Evolutionary conservation across 768 basidiomycete species (phyloP), one percentile per base, ranked within the genome.

Genomic region (Suillus fuscotomentosus): DNA sequence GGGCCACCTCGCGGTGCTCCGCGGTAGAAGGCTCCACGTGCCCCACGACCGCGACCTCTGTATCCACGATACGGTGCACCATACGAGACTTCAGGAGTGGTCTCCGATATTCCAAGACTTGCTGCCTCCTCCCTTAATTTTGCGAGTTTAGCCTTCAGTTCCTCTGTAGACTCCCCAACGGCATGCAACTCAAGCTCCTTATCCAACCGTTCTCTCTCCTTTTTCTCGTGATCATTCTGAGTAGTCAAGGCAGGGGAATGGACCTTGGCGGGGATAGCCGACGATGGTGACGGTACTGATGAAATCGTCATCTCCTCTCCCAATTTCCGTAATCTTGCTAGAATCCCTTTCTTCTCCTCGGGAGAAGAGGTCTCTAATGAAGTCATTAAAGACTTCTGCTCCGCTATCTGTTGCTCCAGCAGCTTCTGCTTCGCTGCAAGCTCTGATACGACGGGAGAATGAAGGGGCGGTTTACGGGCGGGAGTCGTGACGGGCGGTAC

Each of bases 361-460:
- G 82, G 71, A 11, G 87, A 82, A 9, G 89, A 87, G 5, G 84
- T 84, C 31, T 80, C 76, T 15, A 97, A 76, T 41, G 86, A 84
- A 8, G 82, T 83, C 87, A 97, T 90, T 63, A 98, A 79, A 1
- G 86, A 80, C 75, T 95, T 97, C 77, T 97, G 96, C 76, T 96
- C 93, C 0, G 88, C 83, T 64, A 97, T 94, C 70, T 91, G 90
- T 72, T 90, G 85, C 68, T 94, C 91, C 24, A 94, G 76, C 45
- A 89, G 79, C 65, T 89, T 86, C 70, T 92, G 90, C 73, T 91
- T 91, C 4, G 84, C 87, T 2, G 90, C 91, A 39, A 92, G 82
- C 4, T 83, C 84, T 54, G 82, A 77, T 7, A 82, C 75, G 27
- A 80, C 68, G 42, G 78, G 67, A 15, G 79, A 72, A 31, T 79